phyloP scores from a whole-genome alignment of 768 basidiomycete genomes.

The Xerocomus brunneocitrinus region DNA sequence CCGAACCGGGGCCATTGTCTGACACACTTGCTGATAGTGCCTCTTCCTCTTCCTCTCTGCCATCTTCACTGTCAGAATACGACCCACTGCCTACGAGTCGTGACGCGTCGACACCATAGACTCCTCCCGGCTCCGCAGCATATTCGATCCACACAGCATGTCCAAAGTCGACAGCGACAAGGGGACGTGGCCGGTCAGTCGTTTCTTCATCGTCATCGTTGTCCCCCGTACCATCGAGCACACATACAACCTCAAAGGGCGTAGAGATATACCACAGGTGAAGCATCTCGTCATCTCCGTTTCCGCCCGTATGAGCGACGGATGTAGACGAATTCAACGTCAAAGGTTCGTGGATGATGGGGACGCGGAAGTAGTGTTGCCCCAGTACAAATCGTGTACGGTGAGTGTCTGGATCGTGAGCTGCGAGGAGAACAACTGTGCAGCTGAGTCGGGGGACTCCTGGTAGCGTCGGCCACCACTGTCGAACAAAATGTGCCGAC shows the following conservation, averaged over 20 bases:
- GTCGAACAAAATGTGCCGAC: slow-evolving; percentile 71
- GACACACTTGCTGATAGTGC: slow-evolving; percentile 5
- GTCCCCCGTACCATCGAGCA: slow-evolving; percentile 40
- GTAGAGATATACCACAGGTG: slow-evolving; percentile 66
- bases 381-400: slow-evolving; percentile 60
- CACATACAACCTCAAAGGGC: slow-evolving; percentile 69
- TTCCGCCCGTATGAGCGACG: slow-evolving; percentile 1
- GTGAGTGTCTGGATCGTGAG: slow-evolving; percentile 57
- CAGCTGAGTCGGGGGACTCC: slow-evolving; percentile 64
- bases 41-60: slow-evolving; percentile 21
- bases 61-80: slow-evolving; percentile 28
- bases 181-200: slow-evolving; percentile 53
- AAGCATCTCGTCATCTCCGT: slow-evolving; percentile 53
- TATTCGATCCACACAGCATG: slow-evolving; percentile 84
- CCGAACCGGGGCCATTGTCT: slow-evolving; percentile 4
- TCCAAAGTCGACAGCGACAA: slow-evolving; percentile 84
- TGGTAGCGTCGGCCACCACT: slow-evolving; percentile 74
- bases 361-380: slow-evolving; percentile 74
- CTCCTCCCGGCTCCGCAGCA: slow-evolving; percentile 29
- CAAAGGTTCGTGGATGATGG: slow-evolving; percentile 35
- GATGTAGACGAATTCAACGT: slow-evolving; percentile 3
- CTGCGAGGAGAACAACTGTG: slow-evolving; percentile 63
- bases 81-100: slow-evolving; percentile 25
- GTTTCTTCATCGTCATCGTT: slow-evolving; percentile 32
- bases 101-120: slow-evolving; percentile 27